phyloP scores from a whole-genome alignment of 2,329 filamentous ascomycete species.

The Aschersonia sp. region DNA sequence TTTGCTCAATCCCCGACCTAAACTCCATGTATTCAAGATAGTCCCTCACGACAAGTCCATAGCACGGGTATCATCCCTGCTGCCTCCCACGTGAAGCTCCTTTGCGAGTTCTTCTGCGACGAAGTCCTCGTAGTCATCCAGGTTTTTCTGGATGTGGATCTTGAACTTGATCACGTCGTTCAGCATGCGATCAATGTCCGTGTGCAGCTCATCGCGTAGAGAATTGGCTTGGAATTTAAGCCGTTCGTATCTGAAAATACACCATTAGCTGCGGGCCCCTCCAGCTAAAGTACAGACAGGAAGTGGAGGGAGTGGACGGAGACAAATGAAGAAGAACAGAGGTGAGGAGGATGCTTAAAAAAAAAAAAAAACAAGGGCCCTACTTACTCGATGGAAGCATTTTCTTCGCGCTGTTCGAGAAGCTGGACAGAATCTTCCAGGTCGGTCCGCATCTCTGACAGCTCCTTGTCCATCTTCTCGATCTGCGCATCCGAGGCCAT shows the following conservation, averaged over 20 bases:
- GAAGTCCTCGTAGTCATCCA: constrained; percentile 91
- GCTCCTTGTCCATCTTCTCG: constrained; percentile 96
- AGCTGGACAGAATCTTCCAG: constrained; percentile 78
- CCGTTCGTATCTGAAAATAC: constrained; percentile 58
- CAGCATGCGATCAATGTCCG: constrained; percentile 87
- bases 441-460: constrained; percentile 80
- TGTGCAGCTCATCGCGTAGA: constrained; percentile 93
- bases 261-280: not conserved
- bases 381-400: constrained; percentile 82
- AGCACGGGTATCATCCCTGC: constrained; percentile 35
- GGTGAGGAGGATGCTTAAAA: not conserved
- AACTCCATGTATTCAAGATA: not conserved
- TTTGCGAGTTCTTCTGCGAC: constrained; percentile 87
- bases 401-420: constrained; percentile 92
- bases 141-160: constrained; percentile 81
- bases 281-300: not conserved
- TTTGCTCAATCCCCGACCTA: not conserved
- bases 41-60: constrained; percentile 19
- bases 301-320: not conserved
- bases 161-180: constrained; percentile 99
- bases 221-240: constrained; percentile 71
- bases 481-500: constrained; percentile 84
- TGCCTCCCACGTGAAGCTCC: constrained; percentile 55
- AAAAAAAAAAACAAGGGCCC: not conserved
- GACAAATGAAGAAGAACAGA: not conserved